Conservation (phyloP, 345 rosid genomes). For the Hibiscus tridactylites region DNA sequence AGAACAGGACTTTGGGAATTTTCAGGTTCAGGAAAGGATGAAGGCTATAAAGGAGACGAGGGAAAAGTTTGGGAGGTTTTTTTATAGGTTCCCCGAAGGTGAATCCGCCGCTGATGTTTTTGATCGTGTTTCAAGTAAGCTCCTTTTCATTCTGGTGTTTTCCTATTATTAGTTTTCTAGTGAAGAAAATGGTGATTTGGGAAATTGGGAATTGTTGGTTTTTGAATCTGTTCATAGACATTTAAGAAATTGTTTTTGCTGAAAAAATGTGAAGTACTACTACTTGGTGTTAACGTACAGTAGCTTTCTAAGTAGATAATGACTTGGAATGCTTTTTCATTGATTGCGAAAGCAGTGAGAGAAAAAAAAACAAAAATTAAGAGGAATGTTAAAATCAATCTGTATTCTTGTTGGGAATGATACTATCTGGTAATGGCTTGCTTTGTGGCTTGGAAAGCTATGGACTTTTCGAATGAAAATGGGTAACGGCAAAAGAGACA, state of each 20-base stretch:
- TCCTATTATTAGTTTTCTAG: background rate
- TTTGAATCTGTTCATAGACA: background rate
- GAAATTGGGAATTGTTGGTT: no score
- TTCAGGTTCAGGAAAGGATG: constrained; percentile 87
- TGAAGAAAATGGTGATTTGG: background rate
- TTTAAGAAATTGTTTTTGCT: no score
- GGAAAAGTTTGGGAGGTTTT: constrained; percentile 75
- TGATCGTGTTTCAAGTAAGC: constrained; percentile 90
- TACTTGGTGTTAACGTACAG: background rate
- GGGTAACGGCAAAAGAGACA: background rate
- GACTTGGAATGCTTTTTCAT: background rate
- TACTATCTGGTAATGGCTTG: background rate
- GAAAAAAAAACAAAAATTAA: background rate
- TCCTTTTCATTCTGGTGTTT: background rate
- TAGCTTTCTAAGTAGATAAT: background rate
- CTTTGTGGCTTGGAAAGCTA: background rate
- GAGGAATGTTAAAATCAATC: background rate
- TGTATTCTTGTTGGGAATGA: background rate
- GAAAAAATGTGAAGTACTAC: background rate
- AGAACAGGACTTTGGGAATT: constrained; percentile 97
- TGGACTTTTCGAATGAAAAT: background rate
- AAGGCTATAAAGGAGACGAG: constrained; percentile 54
- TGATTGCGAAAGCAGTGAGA: background rate
- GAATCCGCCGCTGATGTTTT: constrained; percentile 98
- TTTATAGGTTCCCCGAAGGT: constrained; percentile 93